Evolutionary conservation across 257 asterid genomes (phyloP).

Genomic region (Jasminum sambac): DNA sequence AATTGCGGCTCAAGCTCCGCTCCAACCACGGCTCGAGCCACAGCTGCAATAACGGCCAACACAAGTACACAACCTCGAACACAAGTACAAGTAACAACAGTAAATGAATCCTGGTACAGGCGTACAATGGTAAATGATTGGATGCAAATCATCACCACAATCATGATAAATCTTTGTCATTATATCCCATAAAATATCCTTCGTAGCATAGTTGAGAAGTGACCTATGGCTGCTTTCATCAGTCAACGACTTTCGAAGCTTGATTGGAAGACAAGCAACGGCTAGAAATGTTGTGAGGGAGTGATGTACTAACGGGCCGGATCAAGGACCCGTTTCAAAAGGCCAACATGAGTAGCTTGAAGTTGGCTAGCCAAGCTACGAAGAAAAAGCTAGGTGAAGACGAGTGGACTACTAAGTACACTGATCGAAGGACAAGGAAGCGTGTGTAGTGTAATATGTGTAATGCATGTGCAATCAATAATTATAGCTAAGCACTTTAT

Average conservation of each 20-base stretch:
- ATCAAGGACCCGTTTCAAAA: not conserved
- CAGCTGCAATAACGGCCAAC: constrained; percentile 46
- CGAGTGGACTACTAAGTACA: no score
- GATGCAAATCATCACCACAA: constrained; percentile 37
- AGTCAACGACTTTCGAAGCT: constrained; percentile 19
- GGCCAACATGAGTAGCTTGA: no score
- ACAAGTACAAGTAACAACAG: constrained; percentile 50
- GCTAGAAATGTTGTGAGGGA: constrained; percentile 52
- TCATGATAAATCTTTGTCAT: constrained; percentile 40
- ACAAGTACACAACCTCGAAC: constrained; percentile 53
- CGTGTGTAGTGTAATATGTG: no score
- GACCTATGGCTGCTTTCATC: constrained; percentile 15
- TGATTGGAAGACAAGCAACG: constrained; percentile 68
- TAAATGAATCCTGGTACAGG: constrained; percentile 29
- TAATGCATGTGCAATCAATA: no score
- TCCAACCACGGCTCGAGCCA: constrained; percentile 51
- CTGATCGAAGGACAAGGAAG: no score
- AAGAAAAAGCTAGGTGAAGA: no score
- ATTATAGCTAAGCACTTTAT: no score
- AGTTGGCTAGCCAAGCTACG: no score
- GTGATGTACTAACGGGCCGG: constrained; percentile 37
- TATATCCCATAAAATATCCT: constrained; percentile 41
- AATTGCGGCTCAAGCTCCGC: constrained; percentile 83
- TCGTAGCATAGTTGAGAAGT: constrained; percentile 37
- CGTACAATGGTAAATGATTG: no score